Evolutionary conservation across 768 basidiomycete species (phyloP).

Genomic region (Agrocybe pediades): DNA sequence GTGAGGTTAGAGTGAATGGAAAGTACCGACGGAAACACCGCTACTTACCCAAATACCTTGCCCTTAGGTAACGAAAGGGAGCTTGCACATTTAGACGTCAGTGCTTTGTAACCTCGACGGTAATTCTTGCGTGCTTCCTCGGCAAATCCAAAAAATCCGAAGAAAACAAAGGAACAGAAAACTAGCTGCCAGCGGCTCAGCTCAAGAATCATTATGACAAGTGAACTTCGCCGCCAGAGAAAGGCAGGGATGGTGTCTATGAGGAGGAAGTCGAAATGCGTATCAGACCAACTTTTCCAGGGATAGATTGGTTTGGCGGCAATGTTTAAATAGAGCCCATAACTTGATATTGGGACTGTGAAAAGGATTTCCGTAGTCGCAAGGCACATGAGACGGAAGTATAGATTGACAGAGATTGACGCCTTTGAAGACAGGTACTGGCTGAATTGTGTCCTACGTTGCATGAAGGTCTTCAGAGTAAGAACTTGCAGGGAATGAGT

Average conservation of each 20-base stretch:
- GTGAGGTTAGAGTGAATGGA: no score
- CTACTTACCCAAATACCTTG: no score
- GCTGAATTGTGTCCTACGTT: constrained; percentile 23
- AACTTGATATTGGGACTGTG: constrained; percentile 34
- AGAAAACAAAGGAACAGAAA: constrained; percentile 5
- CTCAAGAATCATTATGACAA: constrained; percentile 28
- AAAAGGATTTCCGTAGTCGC: constrained; percentile 37
- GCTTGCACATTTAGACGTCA: not conserved
- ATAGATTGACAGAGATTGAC: constrained; percentile 33
- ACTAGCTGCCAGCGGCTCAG: constrained; percentile 28
- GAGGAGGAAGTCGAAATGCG: constrained; percentile 26
- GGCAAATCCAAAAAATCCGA: constrained; percentile 8
- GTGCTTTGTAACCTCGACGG: constrained; percentile 43
- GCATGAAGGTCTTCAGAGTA: constrained; percentile 21
- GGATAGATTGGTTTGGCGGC: constrained; percentile 19
- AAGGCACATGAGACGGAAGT: constrained; percentile 47
- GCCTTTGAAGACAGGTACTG: constrained; percentile 28
- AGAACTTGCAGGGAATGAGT: constrained; percentile 2
- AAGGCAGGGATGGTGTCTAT: constrained; percentile 19
- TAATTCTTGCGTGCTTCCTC: constrained; percentile 7
- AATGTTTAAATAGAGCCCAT: constrained; percentile 21
- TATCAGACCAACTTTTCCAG: constrained; percentile 34
- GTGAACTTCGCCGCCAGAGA: constrained; percentile 34
- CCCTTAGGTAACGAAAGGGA: not conserved
- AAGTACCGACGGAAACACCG: no score